These are phyloP conservation scores for Calocybe indica DNA, from an alignment of 768 basidiomycete genomes.

Conservation along the genomic window DNA sequence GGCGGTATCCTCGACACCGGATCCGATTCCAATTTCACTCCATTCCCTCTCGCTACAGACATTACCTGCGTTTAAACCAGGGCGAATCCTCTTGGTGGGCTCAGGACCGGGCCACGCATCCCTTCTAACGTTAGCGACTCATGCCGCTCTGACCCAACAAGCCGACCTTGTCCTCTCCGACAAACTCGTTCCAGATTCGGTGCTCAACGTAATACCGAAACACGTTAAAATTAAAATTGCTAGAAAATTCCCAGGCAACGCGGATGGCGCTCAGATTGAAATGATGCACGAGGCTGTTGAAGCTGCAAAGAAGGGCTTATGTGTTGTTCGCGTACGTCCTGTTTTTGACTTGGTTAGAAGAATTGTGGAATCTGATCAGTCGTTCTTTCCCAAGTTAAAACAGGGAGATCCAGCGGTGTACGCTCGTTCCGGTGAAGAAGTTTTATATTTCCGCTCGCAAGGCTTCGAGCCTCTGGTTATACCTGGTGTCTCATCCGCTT, in stretches of 20 bases:
- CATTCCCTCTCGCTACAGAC: conserved; percentile 26
- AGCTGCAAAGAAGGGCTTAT: conserved; percentile 72
- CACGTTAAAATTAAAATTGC: conserved; percentile 79
- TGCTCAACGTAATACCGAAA: conserved; percentile 79
- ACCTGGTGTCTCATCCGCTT: conserved; percentile 85
- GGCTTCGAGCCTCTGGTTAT: conserved; percentile 83
- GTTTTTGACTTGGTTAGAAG: conserved; percentile 1
- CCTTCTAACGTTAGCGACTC: conserved; percentile 84
- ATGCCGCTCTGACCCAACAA: conserved; percentile 67
- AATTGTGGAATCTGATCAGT: neutral
- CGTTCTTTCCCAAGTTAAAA: conserved; percentile 58
- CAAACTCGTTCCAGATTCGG: conserved; percentile 89
- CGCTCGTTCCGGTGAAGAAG: conserved; percentile 91
- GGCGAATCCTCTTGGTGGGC: conserved; percentile 86
- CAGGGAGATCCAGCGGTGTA: conserved; percentile 97
- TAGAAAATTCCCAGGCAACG: conserved; percentile 96
- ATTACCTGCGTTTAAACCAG: conserved; percentile 23
- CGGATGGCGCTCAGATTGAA: conserved; percentile 90
- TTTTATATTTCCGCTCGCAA: conserved; percentile 82
- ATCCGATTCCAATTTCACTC: conserved; percentile 13
- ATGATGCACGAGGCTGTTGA: conserved; percentile 91
- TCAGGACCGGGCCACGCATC: conserved; percentile 96
- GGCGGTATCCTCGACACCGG: conserved; percentile 7
- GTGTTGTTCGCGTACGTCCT: conserved; percentile 74
- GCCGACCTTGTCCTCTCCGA: conserved; percentile 92